These are phyloP conservation scores for Diutina rugosa DNA, from an alignment of 1,139 yeast genomes.

Conservation along the genomic window DNA sequence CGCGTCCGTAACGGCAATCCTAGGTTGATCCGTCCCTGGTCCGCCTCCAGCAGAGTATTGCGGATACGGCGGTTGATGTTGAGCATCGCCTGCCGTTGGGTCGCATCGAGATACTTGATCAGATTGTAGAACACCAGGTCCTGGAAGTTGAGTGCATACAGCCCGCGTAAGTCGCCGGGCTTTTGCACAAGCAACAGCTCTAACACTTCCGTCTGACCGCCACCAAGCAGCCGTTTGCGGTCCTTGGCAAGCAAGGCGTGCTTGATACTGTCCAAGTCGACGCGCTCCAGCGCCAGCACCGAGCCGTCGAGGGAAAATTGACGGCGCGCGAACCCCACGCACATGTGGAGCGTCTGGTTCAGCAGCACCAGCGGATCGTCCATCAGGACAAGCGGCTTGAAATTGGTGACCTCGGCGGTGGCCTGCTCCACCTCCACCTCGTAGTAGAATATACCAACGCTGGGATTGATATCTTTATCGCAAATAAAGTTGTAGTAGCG, in stretches of 20 bases:
- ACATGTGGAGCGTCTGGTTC: constrained; percentile 19
- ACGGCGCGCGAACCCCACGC: constrained; percentile 25
- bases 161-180: constrained; percentile 29
- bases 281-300: neutral
- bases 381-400: constrained; percentile 20
- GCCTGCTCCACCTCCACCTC: constrained; percentile 8
- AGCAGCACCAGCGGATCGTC: constrained; percentile 23
- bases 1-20: neutral
- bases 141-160: constrained; percentile 30
- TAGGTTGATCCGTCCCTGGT: neutral
- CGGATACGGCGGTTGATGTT: constrained; percentile 27
- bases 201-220: constrained; percentile 5
- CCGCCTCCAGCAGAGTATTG: constrained; percentile 3
- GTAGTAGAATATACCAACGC: constrained; percentile 8
- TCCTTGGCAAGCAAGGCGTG: neutral
- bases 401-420: constrained; percentile 15
- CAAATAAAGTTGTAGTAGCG: constrained; percentile 8
- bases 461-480: constrained; percentile 5
- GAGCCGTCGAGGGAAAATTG: constrained; percentile 6
- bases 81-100: constrained; percentile 19
- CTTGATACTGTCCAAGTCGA: neutral
- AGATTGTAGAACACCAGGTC: constrained; percentile 30
- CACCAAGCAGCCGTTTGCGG: neutral
- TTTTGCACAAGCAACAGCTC: constrained; percentile 14
- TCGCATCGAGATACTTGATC: constrained; percentile 18